Evolutionary conservation across 306 rosid species (phyloP), one percentile per base, ranked within the genome.

Genomic region (Acacia crassicarpa): DNA sequence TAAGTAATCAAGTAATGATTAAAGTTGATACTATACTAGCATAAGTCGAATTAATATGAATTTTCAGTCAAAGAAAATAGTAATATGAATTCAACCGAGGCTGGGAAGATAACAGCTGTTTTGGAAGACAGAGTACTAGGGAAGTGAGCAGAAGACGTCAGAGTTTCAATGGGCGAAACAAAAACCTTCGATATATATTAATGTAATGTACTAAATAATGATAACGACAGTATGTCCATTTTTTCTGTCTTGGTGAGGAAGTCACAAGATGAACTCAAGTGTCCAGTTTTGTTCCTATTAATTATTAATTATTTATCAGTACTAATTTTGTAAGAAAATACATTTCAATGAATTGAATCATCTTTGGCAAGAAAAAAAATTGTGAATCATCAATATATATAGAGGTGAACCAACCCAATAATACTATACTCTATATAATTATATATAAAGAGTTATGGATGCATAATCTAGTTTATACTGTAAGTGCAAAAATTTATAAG

Each of bases 101-200:
- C 78, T 27, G 19, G 59, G 78, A 72, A 77, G 77, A 78, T 78
- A 83, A 83, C 85, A 91, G 81, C 86, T 86, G 90, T 78, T 75
- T 38, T 8, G 22, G 9, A 13, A 33, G 82, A 83, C 86, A 82
- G 75, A 78, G 78, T 84, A 84, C 83, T 85, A n/a, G 88, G 80
- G 81, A 68, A 17, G 14, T 41, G 89, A n/a, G 86, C 84, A 22
- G 67, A 62, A 19, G 67, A 51, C 73, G 67, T 84, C 43, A 35
- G 46, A 27, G 23, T 38, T 70, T 77, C 17, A 25, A 33, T 2
- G 8, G 19, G n/a, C 3, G 30, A 27, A 70, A 70, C 76, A 62
- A 53, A 53, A 13, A 3, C 68, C 69, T 67, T 66, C 16, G 65
- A 54, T 67, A 48, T 3, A 14, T 11, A n/a, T 8, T 66, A 53